Base-by-base conservation (phyloP, 1,139 yeast species). In the Taiozyma onychis region DNA sequence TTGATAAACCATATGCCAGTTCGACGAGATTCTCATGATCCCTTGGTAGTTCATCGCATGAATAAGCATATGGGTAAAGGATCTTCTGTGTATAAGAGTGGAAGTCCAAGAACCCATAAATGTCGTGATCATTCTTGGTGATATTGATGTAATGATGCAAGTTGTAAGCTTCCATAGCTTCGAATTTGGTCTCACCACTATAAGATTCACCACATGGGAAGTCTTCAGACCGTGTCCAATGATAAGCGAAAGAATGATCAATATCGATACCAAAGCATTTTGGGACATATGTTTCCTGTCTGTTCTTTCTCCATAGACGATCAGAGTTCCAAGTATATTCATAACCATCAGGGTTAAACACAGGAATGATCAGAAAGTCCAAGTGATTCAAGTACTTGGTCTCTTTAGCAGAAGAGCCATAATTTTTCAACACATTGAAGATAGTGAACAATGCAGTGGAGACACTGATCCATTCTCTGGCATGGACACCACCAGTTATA, bases 261-360 rank as follows among this genome's bases (percentile, higher is more conserved):
- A 90, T 82, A 65, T 90, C 97, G 45, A 89, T 78, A 8, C 97
- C 97, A 47, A 76, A 72, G 66, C 97, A 90, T 44, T 75, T 68
- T 6, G 88, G 81, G 47, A 80, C 68, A 39, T 73, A 76, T 0
- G 96, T 86, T 48, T 79, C 78, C 67, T 90, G 97, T 54, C 96
- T 77, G 67, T 88, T 90, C 65, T 90, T 90, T 46, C 95, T 74
- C 97, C 97, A 90, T 54, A 90, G 72, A 50, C 97, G 72, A 64
- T 90, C 96, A 39, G 71, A 64, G 6, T 73, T 75, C 96, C 97
- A 90, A 2, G 95, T 76, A 65, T 85, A 85, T 14, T 73, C 89
- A 64, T 90, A 90, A 0, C 97, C 97, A 66, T 90, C 97, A 0
- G 97, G 97, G 63, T 90, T 90, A 67, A 83, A 76, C 11, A 88